Conservation (phyloP, 257 asterid species). For the Rubia yunnanensis region DNA sequence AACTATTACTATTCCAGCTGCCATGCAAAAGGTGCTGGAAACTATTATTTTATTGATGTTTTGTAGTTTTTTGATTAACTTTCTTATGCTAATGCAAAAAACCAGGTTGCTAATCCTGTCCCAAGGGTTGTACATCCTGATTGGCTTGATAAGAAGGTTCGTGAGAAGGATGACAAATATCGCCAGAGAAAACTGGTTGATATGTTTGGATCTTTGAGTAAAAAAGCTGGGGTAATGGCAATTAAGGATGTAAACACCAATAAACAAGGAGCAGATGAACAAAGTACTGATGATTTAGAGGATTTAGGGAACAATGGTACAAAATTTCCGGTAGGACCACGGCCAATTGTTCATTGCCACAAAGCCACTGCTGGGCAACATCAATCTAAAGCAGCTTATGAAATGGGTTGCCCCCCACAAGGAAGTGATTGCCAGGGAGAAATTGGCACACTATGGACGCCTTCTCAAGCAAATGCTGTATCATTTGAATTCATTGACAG, state of each 20-base stretch:
- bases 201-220: slow-evolving; percentile 50
- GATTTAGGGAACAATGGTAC: slow-evolving; percentile 53
- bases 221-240: slow-evolving; percentile 27
- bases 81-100: slow-evolving; percentile 24
- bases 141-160: slow-evolving; percentile 97
- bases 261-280: slow-evolving; percentile 31
- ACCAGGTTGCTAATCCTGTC: slow-evolving; percentile 92
- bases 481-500: slow-evolving; percentile 50
- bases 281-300: slow-evolving; percentile 61
- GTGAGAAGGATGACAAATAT: slow-evolving; percentile 94
- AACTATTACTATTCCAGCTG: slow-evolving; percentile 93
- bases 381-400: slow-evolving; percentile 27
- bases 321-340: slow-evolving; percentile 36
- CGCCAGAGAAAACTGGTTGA: slow-evolving; percentile 88
- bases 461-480: slow-evolving; percentile 29
- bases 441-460: slow-evolving; percentile 14
- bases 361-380: slow-evolving; percentile 32
- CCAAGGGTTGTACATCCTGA: slow-evolving; percentile 99
- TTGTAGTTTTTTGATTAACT: slow-evolving; percentile 2
- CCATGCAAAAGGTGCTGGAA: slow-evolving; percentile 86
- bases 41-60: not conserved
- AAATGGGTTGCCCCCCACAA: slow-evolving; percentile 23
- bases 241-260: slow-evolving; percentile 22
- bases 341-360: slow-evolving; percentile 60
- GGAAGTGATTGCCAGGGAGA: slow-evolving; percentile 29